Conservation (phyloP, 2,329 filamentous ascomycete genomes). For the Herpomyces periplanetae region DNA sequence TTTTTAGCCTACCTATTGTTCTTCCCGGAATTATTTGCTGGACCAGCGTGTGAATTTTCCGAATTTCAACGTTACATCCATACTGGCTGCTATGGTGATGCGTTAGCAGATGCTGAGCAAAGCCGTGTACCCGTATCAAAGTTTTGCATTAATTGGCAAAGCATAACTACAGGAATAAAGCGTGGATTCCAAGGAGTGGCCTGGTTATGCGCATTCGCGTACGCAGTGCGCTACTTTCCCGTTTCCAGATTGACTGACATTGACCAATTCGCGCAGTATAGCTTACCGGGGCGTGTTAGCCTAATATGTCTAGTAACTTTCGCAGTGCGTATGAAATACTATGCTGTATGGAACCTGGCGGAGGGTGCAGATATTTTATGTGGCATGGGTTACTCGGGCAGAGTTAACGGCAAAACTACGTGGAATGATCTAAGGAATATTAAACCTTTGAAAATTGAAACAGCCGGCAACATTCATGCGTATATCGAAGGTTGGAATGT, state of each 20-base stretch:
- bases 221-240: slow-evolving; percentile 24
- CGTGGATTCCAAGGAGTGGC: slow-evolving; percentile 31
- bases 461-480: slow-evolving; percentile 63
- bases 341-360: slow-evolving; percentile 69
- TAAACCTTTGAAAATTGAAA: slow-evolving; percentile 43
- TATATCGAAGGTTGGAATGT: slow-evolving; percentile 90
- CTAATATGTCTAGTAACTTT: slow-evolving; percentile 49
- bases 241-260: slow-evolving; percentile 20
- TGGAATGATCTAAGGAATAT: slow-evolving; percentile 81
- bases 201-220: slow-evolving; percentile 40
- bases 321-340: slow-evolving; percentile 59
- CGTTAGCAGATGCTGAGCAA: too few relatives aligned
- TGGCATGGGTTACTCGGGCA: slow-evolving; percentile 70
- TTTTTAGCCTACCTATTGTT: slow-evolving; percentile 43
- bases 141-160: too few relatives aligned
- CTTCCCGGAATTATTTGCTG: slow-evolving; percentile 60
- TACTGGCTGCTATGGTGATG: too few relatives aligned
- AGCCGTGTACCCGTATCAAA: too few relatives aligned
- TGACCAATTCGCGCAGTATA: slow-evolving; percentile 23
- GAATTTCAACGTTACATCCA: slow-evolving; percentile 80
- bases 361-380: slow-evolving; percentile 80
- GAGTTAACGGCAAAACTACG: slow-evolving; percentile 38
- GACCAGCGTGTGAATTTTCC: slow-evolving; percentile 70
- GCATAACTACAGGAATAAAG: slow-evolving; percentile 38
- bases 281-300: slow-evolving; percentile 30